Conservation (phyloP, 176 grass and related monocot genomes). For the Paspalum notatum region DNA sequence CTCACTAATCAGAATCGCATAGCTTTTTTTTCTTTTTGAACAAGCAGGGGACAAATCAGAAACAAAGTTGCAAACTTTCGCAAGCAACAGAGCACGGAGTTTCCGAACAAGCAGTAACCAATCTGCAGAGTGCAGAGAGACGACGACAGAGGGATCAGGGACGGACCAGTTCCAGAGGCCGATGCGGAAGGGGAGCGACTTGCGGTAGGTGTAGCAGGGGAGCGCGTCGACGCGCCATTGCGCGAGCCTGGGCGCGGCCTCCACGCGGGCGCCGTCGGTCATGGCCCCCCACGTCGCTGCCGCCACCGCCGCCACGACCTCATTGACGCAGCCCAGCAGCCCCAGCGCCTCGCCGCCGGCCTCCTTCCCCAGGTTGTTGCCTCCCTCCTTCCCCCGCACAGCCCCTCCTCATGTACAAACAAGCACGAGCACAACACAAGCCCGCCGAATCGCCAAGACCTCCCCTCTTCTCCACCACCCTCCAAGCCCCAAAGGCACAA, state of each 20-base stretch:
- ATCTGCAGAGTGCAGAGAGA: neutral
- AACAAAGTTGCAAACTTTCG: constrained; percentile 12
- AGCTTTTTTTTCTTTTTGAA: neutral
- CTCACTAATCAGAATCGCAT: neutral
- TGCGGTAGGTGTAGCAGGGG: constrained; percentile 80
- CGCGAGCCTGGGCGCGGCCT: constrained; percentile 81
- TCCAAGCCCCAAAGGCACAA: neutral
- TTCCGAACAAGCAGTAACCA: neutral
- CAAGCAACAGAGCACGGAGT: neutral
- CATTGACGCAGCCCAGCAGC: constrained; percentile 95
- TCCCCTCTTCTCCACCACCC: neutral
- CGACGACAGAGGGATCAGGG: too few relatives aligned
- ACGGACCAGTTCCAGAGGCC: constrained; percentile 96
- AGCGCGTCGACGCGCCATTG: constrained; percentile 91
- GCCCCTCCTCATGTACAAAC: constrained; percentile 55
- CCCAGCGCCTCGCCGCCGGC: constrained; percentile 67
- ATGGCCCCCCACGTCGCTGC: constrained; percentile 57
- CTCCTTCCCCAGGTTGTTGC: constrained; percentile 86
- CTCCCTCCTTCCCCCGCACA: constrained; percentile 31
- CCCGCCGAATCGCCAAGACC: constrained; percentile 2
- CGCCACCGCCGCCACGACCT: constrained; percentile 81
- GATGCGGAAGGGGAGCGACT: constrained; percentile 88
- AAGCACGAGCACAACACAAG: neutral
- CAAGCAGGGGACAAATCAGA: neutral
- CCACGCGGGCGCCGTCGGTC: constrained; percentile 68